Evolutionary conservation across 1,284 basidiomycete genomes (phyloP).

Genomic region (Cutaneotrichosporon sp.): DNA sequence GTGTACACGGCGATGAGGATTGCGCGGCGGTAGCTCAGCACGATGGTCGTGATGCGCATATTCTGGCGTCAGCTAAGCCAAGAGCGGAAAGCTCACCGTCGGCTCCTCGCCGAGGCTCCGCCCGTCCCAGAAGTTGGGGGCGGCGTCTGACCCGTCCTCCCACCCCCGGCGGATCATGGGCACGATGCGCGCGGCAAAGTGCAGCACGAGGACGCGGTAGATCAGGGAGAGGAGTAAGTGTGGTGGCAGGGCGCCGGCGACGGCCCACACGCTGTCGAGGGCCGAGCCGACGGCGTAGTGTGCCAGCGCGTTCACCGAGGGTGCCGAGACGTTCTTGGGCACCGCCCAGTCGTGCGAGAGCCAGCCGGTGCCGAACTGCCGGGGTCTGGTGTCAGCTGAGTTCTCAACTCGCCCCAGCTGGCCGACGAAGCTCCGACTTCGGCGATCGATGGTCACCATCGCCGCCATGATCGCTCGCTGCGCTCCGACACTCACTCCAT

Average conservation of each 20-base stretch:
- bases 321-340: constrained; percentile 18
- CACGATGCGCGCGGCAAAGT: constrained; percentile 78
- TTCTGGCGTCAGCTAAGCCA: constrained; percentile 30
- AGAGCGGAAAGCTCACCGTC: constrained; percentile 32
- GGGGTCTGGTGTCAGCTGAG: constrained; percentile 31
- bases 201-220: constrained; percentile 80
- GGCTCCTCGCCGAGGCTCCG: constrained; percentile 49
- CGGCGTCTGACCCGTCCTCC: constrained; percentile 38
- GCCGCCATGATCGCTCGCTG: neutral
- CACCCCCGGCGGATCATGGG: constrained; percentile 65
- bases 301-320: constrained; percentile 30
- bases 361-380: constrained; percentile 49
- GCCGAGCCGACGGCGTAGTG: constrained; percentile 31
- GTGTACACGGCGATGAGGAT: constrained; percentile 55
- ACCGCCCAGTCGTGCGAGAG: constrained; percentile 29
- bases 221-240: constrained; percentile 69
- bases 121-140: constrained; percentile 50
- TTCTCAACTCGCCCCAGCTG: no score
- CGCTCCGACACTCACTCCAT: constrained; percentile 54
- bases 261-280: constrained; percentile 38
- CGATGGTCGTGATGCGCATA: constrained; percentile 51
- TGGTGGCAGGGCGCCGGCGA: constrained; percentile 44
- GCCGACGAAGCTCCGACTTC: no score
- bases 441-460: neutral
- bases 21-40: constrained; percentile 51